These are phyloP conservation scores for Cadophora sp. DNA, from an alignment of 2,329 filamentous ascomycete species.

Conservation along the genomic window DNA sequence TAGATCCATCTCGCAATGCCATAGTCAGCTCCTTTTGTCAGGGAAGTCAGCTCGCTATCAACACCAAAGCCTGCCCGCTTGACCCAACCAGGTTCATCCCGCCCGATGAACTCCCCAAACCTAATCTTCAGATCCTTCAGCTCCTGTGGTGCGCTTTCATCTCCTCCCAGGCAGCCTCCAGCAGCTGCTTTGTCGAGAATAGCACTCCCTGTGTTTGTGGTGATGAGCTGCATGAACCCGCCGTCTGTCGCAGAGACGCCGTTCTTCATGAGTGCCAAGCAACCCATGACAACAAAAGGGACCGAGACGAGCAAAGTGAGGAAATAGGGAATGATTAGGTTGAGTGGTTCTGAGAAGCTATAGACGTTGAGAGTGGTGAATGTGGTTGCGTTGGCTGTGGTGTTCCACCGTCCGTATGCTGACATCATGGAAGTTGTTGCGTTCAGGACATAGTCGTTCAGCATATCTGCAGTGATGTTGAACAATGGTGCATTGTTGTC, in stretches of 20 bases:
- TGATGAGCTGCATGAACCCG: constrained; percentile 34
- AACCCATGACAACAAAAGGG: constrained; percentile 33
- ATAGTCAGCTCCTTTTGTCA: constrained; percentile 31
- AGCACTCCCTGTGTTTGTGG: constrained; percentile 32
- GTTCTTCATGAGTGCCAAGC: constrained; percentile 28
- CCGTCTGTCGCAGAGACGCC: constrained; percentile 34
- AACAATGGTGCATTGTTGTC: constrained; percentile 15
- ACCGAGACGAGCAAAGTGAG: constrained; percentile 26
- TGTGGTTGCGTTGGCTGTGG: constrained; percentile 28
- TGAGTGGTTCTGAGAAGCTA: constrained; percentile 33
- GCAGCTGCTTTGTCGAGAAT: constrained; percentile 32
- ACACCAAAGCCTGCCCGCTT: constrained; percentile 34
- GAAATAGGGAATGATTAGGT: constrained; percentile 37
- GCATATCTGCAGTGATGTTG: constrained; percentile 27
- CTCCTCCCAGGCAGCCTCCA: constrained; percentile 34
- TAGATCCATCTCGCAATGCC: constrained; percentile 34
- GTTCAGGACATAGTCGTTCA: constrained; percentile 37
- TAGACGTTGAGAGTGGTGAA: constrained; percentile 31
- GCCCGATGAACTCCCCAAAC: constrained; percentile 33
- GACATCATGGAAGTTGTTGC: constrained; percentile 32
- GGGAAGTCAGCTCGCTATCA: constrained; percentile 29
- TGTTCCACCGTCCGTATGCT: constrained; percentile 29
- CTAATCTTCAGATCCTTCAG: constrained; percentile 33
- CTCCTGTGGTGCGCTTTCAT: constrained; percentile 30
- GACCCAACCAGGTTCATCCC: constrained; percentile 21